These are phyloP conservation scores for Cryptococcus sp. DNA, from an alignment of 1,284 basidiomycete species.

Conservation along the genomic window DNA sequence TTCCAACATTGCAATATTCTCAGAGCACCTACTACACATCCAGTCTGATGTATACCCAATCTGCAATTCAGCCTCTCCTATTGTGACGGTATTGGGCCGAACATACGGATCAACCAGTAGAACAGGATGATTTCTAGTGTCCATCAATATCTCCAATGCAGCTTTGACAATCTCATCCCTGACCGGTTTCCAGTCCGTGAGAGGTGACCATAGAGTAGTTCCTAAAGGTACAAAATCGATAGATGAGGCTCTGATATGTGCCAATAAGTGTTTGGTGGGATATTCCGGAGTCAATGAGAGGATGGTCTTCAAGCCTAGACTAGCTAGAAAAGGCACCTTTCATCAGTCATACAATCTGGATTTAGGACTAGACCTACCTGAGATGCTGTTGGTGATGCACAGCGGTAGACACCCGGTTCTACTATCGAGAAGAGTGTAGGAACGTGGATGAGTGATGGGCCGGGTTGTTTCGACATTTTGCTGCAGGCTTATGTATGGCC, in stretches of 20 bases:
- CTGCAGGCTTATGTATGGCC: too few relatives aligned
- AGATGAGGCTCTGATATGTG: constrained; percentile 17
- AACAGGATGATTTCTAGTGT: constrained; percentile 35
- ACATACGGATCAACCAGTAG: constrained; percentile 44
- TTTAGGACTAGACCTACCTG: constrained; percentile 29
- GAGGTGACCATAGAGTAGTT: constrained; percentile 34
- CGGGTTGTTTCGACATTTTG: constrained; percentile 19
- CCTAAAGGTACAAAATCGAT: constrained; percentile 45
- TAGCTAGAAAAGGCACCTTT: constrained; percentile 40
- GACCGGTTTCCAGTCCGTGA: constrained; percentile 43
- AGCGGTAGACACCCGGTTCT: constrained; percentile 41
- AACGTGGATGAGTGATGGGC: constrained; percentile 34
- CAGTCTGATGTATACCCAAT: constrained; percentile 45
- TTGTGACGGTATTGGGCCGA: not conserved
- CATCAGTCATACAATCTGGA: not conserved
- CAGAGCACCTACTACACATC: constrained; percentile 42
- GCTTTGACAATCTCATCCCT: constrained; percentile 44
- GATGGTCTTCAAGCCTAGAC: constrained; percentile 36
- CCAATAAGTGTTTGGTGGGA: constrained; percentile 35
- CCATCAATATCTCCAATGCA: constrained; percentile 41
- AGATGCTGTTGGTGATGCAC: constrained; percentile 37
- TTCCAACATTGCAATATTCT: constrained; percentile 45
- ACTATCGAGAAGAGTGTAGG: constrained; percentile 41
- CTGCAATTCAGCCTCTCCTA: constrained; percentile 14
- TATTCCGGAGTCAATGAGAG: constrained; percentile 44